Conservation (phyloP, 1,284 basidiomycete genomes). For the Inonotus obliquus region DNA sequence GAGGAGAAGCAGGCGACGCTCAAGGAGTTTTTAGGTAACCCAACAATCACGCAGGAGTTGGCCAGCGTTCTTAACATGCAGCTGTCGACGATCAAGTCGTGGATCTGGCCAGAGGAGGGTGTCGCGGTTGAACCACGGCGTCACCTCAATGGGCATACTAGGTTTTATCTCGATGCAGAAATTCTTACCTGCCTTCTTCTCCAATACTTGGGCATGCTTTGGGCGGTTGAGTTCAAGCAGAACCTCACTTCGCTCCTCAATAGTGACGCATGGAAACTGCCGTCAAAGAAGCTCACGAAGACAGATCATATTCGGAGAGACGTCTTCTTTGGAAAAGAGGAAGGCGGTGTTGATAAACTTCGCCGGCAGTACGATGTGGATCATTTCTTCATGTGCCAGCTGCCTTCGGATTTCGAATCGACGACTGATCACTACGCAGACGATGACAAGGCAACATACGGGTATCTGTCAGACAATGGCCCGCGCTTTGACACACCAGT, state of each 20-base stretch:
- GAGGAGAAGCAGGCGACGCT: constrained; percentile 37
- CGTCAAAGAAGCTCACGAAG: constrained; percentile 1
- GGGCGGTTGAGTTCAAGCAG: constrained; percentile 36
- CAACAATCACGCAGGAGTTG: constrained; percentile 34
- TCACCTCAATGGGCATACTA: constrained; percentile 42
- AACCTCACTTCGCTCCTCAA: constrained; percentile 29
- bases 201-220: constrained; percentile 37
- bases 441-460: not conserved
- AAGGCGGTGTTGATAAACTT: not conserved
- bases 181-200: constrained; percentile 40
- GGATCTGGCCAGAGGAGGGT: constrained; percentile 39
- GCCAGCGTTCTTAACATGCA: constrained; percentile 42
- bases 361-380: constrained; percentile 5
- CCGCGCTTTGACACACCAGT: constrained; percentile 14
- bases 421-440: constrained; percentile 5
- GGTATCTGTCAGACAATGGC: not conserved
- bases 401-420: constrained; percentile 6
- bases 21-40: constrained; percentile 36
- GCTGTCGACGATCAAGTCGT: constrained; percentile 33
- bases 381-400: constrained; percentile 19
- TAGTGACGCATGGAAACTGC: constrained; percentile 33
- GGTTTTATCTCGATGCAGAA: constrained; percentile 42
- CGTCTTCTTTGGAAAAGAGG: constrained; percentile 1
- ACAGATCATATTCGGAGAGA: constrained; percentile 8
- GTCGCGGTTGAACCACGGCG: constrained; percentile 40